Percentiles rank a stretch among this genome's conserved stretches.
These are phyloP conservation scores for Cryphonectria japonica DNA, from an alignment of 2,329 filamentous ascomycete species.

Conservation along the genomic window DNA sequence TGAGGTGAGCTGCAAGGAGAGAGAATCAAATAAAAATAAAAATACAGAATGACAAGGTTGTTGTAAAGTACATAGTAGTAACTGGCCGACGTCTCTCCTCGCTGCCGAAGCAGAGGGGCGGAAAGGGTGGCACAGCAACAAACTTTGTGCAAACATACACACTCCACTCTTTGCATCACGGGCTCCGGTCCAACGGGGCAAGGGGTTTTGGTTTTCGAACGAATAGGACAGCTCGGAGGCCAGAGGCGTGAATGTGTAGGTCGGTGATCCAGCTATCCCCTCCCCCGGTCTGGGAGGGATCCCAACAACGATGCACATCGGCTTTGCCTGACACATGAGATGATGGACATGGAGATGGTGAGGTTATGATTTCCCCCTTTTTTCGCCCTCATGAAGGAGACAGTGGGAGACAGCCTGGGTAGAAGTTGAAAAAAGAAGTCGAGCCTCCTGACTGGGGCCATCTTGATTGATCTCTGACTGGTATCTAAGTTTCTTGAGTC, in stretches of 20 bases:
- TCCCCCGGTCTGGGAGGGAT: background rate
- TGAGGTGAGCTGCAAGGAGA: background rate
- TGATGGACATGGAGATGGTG: background rate
- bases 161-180: background rate
- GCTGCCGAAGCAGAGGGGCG: background rate
- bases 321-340: background rate
- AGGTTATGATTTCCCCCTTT: background rate
- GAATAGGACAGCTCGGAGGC: background rate
- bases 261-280: background rate
- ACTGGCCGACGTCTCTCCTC: background rate
- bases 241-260: background rate
- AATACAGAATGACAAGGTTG: background rate
- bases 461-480: constrained; percentile 6
- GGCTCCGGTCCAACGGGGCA: background rate
- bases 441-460: background rate
- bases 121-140: too few species aligned
- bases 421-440: background rate
- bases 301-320: background rate
- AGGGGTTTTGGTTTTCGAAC: background rate
- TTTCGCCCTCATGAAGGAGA: background rate
- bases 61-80: background rate
- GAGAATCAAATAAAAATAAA: background rate
- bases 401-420: too few species aligned
- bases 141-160: background rate
- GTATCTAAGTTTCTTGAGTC: constrained; percentile 11